phyloP scores from a whole-genome alignment of 805 yeast species.

The Wickerhamomyces kurtzmanii region DNA sequence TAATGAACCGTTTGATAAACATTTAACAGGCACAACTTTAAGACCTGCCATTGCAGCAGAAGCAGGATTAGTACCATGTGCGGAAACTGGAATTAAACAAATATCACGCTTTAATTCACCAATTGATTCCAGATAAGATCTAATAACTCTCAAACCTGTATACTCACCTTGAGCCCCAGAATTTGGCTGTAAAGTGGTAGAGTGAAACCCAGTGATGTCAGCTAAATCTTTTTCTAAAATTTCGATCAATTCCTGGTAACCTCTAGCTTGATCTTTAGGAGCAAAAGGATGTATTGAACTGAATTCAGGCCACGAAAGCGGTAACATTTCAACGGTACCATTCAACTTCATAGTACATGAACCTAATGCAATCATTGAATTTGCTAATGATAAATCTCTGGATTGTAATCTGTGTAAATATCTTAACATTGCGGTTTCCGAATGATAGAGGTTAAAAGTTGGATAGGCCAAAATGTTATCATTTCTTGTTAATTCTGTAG shows the following conservation, averaged over 20 bases:
- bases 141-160: conserved; percentile 83
- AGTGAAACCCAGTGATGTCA: conserved; percentile 88
- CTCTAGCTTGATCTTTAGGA: conserved; percentile 81
- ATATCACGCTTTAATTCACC: conserved; percentile 73
- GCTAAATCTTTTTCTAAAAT: conserved; percentile 81
- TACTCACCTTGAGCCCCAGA: conserved; percentile 99
- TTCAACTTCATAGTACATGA: conserved; percentile 98
- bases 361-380: conserved; percentile 96
- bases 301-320: conserved; percentile 93
- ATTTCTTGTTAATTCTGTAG: conserved; percentile 38
- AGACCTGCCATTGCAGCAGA: conserved; percentile 96
- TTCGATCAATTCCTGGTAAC: conserved; percentile 64
- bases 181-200: conserved; percentile 89
- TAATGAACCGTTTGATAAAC: conserved; percentile 76
- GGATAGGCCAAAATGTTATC: conserved; percentile 57
- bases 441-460: conserved; percentile 81
- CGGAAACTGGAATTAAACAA: conserved; percentile 92
- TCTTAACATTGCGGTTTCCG: conserved; percentile 92
- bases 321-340: conserved; percentile 90
- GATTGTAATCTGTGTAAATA: conserved; percentile 78
- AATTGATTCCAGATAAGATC: conserved; percentile 57
- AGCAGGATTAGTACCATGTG: conserved; percentile 98
- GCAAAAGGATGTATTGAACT: conserved; percentile 86
- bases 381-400: conserved; percentile 87
- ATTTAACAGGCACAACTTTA: conserved; percentile 88